Percentiles rank a stretch among this genome's conserved stretches.
phyloP scores from a whole-genome alignment of 495 filamentous ascomycete genomes.

The Neurospora intermedia region DNA sequence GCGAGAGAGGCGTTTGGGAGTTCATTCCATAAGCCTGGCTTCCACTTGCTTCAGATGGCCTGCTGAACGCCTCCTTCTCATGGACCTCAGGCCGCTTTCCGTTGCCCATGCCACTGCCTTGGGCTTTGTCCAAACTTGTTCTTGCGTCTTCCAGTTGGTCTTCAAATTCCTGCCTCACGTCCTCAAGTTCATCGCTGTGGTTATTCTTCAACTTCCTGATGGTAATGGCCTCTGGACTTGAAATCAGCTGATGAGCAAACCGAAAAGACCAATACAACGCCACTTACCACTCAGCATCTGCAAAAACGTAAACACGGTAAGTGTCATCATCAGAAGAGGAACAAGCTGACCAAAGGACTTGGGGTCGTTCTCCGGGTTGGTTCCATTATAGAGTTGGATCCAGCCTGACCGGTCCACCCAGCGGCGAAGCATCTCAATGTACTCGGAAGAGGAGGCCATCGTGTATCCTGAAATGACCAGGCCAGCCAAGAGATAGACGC shows the following conservation, averaged over 20 bases:
- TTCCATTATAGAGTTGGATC: constrained; percentile 10
- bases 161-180: not conserved
- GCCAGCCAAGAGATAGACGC: constrained; percentile 15
- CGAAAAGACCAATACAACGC: not conserved
- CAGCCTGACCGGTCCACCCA: constrained; percentile 24
- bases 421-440: constrained; percentile 18
- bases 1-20: not conserved
- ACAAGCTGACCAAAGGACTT: constrained; percentile 28
- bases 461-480: constrained; percentile 10
- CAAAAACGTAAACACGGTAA: constrained; percentile 23
- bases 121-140: not conserved
- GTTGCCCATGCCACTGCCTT: not conserved
- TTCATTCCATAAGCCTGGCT: not conserved
- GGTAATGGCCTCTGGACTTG: not conserved
- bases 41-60: not conserved
- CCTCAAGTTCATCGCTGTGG: not conserved
- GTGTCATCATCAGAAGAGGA: constrained; percentile 18
- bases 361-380: constrained; percentile 22
- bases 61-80: not conserved
- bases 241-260: not conserved
- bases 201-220: not conserved
- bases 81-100: not conserved
- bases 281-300: constrained; percentile 23
- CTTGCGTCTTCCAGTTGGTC: not conserved
- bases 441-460: constrained; percentile 9